These are phyloP conservation scores for Leccinum barrowsii DNA, from an alignment of 768 basidiomycete species.

Conservation along the genomic window DNA sequence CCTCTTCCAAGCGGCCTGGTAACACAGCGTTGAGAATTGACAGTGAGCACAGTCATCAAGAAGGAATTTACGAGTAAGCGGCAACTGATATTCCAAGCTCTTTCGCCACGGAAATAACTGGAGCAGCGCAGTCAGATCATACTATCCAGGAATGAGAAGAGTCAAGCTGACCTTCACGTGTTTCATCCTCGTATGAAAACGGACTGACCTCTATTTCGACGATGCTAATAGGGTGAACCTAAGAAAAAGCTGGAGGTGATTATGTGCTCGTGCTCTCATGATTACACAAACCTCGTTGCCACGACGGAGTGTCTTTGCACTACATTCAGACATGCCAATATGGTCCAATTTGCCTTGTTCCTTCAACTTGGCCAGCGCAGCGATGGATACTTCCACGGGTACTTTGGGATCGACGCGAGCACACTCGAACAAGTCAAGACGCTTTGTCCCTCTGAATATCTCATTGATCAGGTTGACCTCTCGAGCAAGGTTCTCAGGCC, in stretches of 20 bases:
- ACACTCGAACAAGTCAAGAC: slow-evolving; percentile 57
- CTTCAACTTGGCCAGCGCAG: slow-evolving; percentile 39
- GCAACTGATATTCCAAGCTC: slow-evolving; percentile 58
- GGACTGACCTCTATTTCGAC: slow-evolving; percentile 69
- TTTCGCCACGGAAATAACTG: slow-evolving; percentile 48
- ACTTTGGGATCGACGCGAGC: slow-evolving; percentile 45
- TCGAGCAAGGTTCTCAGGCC: slow-evolving; percentile 41
- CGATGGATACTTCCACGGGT: slow-evolving; percentile 45
- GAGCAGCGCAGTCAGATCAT: not conserved
- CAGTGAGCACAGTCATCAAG: not conserved
- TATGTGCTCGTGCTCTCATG: not conserved
- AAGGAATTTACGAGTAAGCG: slow-evolving; percentile 51
- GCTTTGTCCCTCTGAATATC: slow-evolving; percentile 48
- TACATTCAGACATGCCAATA: slow-evolving; percentile 58
- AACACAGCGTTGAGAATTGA: not conserved
- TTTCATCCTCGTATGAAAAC: slow-evolving; percentile 53
- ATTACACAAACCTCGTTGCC: slow-evolving; percentile 22
- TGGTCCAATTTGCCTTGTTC: slow-evolving; percentile 38
- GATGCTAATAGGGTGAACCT: slow-evolving; percentile 54
- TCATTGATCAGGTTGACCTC: slow-evolving; percentile 43
- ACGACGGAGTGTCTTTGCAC: slow-evolving; percentile 44
- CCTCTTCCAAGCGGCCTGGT: slow-evolving; percentile 52
- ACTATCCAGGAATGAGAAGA: not conserved
- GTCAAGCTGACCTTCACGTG: slow-evolving; percentile 36
- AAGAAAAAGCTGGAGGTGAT: not conserved